phyloP scores from a whole-genome alignment of 2,329 filamentous ascomycete genomes.

The Westerdykella sp. region DNA sequence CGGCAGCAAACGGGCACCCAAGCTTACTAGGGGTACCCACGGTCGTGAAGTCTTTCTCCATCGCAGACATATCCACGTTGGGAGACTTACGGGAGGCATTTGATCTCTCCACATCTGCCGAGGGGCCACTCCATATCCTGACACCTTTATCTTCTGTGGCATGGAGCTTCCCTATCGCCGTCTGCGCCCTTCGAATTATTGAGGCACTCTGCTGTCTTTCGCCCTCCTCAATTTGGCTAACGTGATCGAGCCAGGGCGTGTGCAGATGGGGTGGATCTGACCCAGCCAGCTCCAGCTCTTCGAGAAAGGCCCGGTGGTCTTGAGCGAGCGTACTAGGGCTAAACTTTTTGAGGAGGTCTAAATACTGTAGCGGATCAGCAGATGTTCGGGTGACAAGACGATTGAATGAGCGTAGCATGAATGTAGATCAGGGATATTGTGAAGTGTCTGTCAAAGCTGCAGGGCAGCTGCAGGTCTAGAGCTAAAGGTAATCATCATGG shows the following conservation, averaged over 20 bases:
- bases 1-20: conserved; percentile 69
- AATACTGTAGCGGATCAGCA: conserved; percentile 30
- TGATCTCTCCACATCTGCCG: conserved; percentile 23
- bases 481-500: conserved; percentile 46
- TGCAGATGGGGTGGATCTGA: conserved; percentile 19
- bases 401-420: conserved; percentile 2
- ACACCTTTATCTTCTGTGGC: conserved; percentile 23
- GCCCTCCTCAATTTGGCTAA: conserved; percentile 30
- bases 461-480: conserved; percentile 48
- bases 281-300: conserved; percentile 34
- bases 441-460: conserved; percentile 43
- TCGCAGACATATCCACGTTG: conserved; percentile 31
- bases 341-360: conserved; percentile 37
- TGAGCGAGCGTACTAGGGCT: conserved; percentile 34
- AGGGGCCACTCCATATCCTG: conserved; percentile 39
- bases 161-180: conserved; percentile 24
- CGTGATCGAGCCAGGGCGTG: conserved; percentile 30
- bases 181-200: conserved; percentile 31
- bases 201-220: conserved; percentile 29
- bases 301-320: conserved; percentile 37
- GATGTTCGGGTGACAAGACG: conserved; percentile 2
- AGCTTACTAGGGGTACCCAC: conserved; percentile 73
- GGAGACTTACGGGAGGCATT: conserved; percentile 16
- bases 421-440: conserved; percentile 38
- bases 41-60: conserved; percentile 89